phyloP scores from a whole-genome alignment of 2,329 filamentous ascomycete species.

The Rhynchosporium graminicola region DNA sequence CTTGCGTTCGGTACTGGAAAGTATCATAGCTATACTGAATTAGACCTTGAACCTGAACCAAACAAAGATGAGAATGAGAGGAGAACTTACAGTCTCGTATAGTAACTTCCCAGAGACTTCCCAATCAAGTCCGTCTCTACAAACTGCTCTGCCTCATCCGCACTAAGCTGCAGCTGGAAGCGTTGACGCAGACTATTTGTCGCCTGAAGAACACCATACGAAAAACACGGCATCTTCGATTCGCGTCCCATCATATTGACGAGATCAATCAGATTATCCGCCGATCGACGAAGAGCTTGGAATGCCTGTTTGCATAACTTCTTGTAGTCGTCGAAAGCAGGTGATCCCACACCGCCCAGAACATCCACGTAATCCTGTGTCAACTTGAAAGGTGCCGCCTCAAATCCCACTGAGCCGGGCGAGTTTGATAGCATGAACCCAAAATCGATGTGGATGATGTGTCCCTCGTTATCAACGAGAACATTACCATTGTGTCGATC shows the following conservation, averaged over 20 bases:
- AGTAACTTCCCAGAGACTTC: constrained; percentile 84
- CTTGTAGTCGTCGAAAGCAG: constrained; percentile 75
- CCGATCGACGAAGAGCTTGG: constrained; percentile 75
- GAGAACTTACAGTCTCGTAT: constrained; percentile 71
- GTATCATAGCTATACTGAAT: constrained; percentile 67
- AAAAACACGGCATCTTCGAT: constrained; percentile 83
- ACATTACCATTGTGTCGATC: constrained; percentile 87
- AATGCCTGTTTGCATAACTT: constrained; percentile 80
- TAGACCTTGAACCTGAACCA: not conserved
- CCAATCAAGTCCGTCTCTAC: constrained; percentile 77
- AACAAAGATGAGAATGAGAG: not conserved
- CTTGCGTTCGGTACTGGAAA: constrained; percentile 85
- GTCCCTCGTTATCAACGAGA: constrained; percentile 80
- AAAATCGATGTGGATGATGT: constrained; percentile 88
- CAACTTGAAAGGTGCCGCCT: constrained; percentile 84
- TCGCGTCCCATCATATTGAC: constrained; percentile 83
- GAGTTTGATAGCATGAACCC: constrained; percentile 90
- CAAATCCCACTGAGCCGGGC: constrained; percentile 80
- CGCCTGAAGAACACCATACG: constrained; percentile 70
- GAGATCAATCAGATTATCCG: constrained; percentile 78
- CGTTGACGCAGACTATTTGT: constrained; percentile 69
- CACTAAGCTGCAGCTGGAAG: constrained; percentile 80
- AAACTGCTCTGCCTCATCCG: constrained; percentile 78
- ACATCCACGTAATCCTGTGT: constrained; percentile 86
- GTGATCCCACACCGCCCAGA: constrained; percentile 69